A percentile compares a stretch with the other conserved stretches of the same genome.
phyloP scores from a whole-genome alignment of 1,284 basidiomycete species.

The Apiotrichum brassicae region DNA sequence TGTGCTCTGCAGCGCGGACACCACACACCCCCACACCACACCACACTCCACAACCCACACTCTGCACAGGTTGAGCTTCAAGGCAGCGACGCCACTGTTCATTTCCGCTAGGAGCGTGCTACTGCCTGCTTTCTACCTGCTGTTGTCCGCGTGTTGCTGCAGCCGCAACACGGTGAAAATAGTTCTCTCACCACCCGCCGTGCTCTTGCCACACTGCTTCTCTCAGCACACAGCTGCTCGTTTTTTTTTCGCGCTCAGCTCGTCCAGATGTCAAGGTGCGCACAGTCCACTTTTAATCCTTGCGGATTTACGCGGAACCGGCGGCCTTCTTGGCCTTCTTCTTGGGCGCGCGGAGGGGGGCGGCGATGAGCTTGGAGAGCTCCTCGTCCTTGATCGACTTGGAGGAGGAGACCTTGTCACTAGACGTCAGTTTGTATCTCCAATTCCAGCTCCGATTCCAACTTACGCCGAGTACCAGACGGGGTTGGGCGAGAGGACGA shows the following conservation, averaged over 20 bases:
- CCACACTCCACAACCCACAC: too few species aligned
- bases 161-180: too few species aligned
- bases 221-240: too few species aligned
- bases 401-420: conserved; percentile 64
- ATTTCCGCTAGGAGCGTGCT: conserved; percentile 1
- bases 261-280: too few species aligned
- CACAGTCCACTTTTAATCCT: too few species aligned
- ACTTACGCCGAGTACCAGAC: conserved; percentile 78
- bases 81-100: neutral
- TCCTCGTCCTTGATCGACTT: conserved; percentile 84
- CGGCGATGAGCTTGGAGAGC: conserved; percentile 67
- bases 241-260: too few species aligned
- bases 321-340: conserved; percentile 82
- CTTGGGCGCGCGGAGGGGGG: conserved; percentile 79
- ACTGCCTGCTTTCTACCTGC: neutral
- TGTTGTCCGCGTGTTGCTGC: neutral
- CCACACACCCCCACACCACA: neutral
- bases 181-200: too few species aligned
- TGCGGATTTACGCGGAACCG: too few species aligned
- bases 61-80: neutral
- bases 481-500: conserved; percentile 76
- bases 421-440: conserved; percentile 11
- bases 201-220: too few species aligned
- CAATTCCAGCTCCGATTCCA: neutral
- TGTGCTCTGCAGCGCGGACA: too few species aligned